Base-by-base conservation (phyloP, 441 rosid species). In the Hura crepitans region DNA sequence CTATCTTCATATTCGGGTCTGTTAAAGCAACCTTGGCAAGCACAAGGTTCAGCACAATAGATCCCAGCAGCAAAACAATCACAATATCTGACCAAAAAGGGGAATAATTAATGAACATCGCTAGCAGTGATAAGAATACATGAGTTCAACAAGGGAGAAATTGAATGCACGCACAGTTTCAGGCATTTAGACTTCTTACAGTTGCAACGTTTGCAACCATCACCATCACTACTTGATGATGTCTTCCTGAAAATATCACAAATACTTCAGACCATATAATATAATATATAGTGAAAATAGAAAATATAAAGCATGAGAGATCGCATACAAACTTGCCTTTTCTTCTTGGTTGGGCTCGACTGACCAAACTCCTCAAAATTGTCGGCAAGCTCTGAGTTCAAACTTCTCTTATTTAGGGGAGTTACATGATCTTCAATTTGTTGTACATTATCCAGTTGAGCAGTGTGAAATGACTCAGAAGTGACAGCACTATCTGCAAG, bases 11-110 rank as follows among this genome's bases (percentile, higher is more conserved):
- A 76, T 59, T 87, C 87, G 51, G 86, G 90, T 75, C 80, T 85
- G 54, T 89, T 89, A 43, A 78, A 78, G 81, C 92, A 89, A 23
- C 82, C 84, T 72, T 74, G 85, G 77, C 92, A 89, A 18, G 88
- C 67, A 81, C 92, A 87, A 57, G 85, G 68, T 22, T 78, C 89
- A 30, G 74, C 79, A 73, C 89, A 87, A 63, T 83, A 89, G 67
- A 82, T 74, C 62, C 90, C 88, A 1, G 89, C 85, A 53, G 87
- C 89, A 78, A 89, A 87, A 77, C 92, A 89, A 78, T 87, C 96
- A 65, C 90, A 89, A 47, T 85, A 89, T 58, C 95, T 89, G 88
- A 65, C n/a, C 65, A 73, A 58, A 66, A 74, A 74, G 53, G 30
- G 62, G n/a, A 47, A 25, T 20, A 45, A 45, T 25, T 15, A 35